These are phyloP conservation scores for Corylus avellana DNA, from an alignment of 306 rosid species.

Conservation along the genomic window DNA sequence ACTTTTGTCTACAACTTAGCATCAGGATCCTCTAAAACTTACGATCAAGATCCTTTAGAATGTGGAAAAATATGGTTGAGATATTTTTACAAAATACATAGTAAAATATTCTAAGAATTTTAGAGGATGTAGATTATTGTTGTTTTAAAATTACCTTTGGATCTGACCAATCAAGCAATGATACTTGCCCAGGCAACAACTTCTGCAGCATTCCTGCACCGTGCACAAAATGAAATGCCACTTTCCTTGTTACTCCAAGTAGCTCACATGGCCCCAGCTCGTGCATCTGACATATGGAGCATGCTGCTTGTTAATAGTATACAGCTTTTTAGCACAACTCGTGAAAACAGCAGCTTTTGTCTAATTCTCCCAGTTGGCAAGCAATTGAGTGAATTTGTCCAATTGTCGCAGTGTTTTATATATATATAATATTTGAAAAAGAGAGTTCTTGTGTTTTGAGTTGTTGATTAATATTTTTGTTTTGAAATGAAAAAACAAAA, in stretches of 20 bases:
- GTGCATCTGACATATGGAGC: background rate
- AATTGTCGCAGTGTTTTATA: too few relatives aligned
- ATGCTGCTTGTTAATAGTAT: background rate
- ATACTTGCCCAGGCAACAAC: background rate
- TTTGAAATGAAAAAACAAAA: too few relatives aligned
- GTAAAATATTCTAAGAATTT: background rate
- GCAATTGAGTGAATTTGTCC: background rate
- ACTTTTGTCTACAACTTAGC: too few relatives aligned
- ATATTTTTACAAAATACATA: too few relatives aligned
- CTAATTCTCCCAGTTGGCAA: background rate
- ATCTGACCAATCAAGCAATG: background rate
- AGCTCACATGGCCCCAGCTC: background rate
- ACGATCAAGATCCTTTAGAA: too few relatives aligned
- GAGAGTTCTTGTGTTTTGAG: too few relatives aligned
- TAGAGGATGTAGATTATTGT: background rate
- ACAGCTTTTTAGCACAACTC: background rate
- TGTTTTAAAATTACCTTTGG: background rate
- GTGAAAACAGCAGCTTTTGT: too few relatives aligned
- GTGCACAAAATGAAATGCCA: background rate
- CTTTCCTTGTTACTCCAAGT: background rate
- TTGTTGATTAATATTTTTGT: too few relatives aligned
- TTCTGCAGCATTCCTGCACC: background rate
- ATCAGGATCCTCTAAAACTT: too few relatives aligned
- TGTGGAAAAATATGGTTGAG: too few relatives aligned
- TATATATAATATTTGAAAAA: background rate